Conservation (phyloP, 768 basidiomycete species). For the Phaffia tasmanica region DNA sequence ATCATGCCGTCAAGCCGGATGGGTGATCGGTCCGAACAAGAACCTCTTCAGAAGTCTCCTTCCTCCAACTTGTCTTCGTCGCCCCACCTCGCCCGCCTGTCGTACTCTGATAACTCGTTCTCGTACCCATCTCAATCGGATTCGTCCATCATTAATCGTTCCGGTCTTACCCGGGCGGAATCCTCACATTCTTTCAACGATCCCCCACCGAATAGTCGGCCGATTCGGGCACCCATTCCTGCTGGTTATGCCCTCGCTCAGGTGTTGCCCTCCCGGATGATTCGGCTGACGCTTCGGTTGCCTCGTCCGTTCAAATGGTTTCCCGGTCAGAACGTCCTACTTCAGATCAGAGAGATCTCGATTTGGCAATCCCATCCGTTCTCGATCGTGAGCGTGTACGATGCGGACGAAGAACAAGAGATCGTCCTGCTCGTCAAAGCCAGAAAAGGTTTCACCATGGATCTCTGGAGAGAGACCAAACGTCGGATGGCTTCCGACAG, state of each 20-base stretch:
- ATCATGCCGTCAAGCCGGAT: neutral
- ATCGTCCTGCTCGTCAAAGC: slow-evolving; percentile 60
- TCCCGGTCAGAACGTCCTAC: slow-evolving; percentile 66
- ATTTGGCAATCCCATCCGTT: slow-evolving; percentile 59
- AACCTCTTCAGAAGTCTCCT: neutral
- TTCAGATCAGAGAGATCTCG: slow-evolving; percentile 56
- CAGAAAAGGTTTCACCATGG: slow-evolving; percentile 57
- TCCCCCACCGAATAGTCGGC: slow-evolving; percentile 15
- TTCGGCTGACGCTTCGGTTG: slow-evolving; percentile 56
- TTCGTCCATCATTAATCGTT: neutral
- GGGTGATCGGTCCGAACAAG: neutral
- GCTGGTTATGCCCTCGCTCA: slow-evolving; percentile 59
- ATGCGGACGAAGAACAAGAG: slow-evolving; percentile 47
- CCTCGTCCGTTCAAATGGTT: slow-evolving; percentile 54
- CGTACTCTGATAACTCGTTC: neutral
- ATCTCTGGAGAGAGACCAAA: slow-evolving; percentile 45
- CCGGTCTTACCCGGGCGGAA: no score
- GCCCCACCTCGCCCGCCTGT: neutral
- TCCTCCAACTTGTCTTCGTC: neutral
- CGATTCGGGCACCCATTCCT: slow-evolving; percentile 40
- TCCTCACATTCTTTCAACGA: slow-evolving; percentile 15
- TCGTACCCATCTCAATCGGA: neutral
- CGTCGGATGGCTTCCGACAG: slow-evolving; percentile 8
- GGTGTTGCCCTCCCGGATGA: slow-evolving; percentile 56
- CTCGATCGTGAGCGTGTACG: slow-evolving; percentile 55